Percentiles rank a stretch among this genome's conserved stretches.
These are phyloP conservation scores for Neurospora tetrasperma DNA, from an alignment of 495 filamentous ascomycete genomes.

Conservation along the genomic window DNA sequence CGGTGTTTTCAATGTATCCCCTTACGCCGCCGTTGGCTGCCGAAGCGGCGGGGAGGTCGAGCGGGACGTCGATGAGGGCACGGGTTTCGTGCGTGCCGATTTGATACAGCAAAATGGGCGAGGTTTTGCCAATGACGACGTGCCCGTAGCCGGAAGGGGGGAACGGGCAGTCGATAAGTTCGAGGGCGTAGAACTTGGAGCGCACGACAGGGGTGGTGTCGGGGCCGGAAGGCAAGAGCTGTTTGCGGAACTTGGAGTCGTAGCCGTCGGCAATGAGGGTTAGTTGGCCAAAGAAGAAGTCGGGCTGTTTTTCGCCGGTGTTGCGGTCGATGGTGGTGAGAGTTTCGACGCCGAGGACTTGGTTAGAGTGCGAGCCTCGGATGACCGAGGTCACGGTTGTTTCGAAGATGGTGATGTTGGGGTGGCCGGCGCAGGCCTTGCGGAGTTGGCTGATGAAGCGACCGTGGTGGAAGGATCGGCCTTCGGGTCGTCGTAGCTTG, in stretches of 20 bases:
- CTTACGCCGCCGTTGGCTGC: conserved; percentile 68
- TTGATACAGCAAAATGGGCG: conserved; percentile 88
- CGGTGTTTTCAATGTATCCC: conserved; percentile 62
- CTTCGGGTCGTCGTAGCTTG: conserved; percentile 41
- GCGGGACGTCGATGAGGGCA: conserved; percentile 82
- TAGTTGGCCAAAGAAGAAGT: conserved; percentile 73
- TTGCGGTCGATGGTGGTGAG: conserved; percentile 48
- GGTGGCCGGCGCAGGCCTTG: conserved; percentile 51
- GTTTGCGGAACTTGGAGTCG: conserved; percentile 83
- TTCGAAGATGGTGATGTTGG: conserved; percentile 66
- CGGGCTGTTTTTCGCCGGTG: conserved; percentile 46
- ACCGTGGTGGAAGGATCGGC: conserved; percentile 73
- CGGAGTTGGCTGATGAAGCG: conserved; percentile 71
- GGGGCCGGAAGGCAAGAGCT: conserved; percentile 40
- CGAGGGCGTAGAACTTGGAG: conserved; percentile 83
- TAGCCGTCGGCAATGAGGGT: conserved; percentile 93
- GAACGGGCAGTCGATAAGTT: conserved; percentile 77
- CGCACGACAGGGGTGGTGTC: conserved; percentile 55
- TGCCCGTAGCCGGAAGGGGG: conserved; percentile 69
- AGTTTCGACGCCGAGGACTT: conserved; percentile 68
- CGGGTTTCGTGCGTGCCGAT: conserved; percentile 93
- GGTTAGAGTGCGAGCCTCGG: conserved; percentile 43
- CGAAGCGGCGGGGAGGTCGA: conserved; percentile 60
- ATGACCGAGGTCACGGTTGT: conserved; percentile 56
- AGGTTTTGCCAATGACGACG: conserved; percentile 69